phyloP scores from a whole-genome alignment of 192 early-diverging fungal species.

The Glomus cerebriforme region DNA sequence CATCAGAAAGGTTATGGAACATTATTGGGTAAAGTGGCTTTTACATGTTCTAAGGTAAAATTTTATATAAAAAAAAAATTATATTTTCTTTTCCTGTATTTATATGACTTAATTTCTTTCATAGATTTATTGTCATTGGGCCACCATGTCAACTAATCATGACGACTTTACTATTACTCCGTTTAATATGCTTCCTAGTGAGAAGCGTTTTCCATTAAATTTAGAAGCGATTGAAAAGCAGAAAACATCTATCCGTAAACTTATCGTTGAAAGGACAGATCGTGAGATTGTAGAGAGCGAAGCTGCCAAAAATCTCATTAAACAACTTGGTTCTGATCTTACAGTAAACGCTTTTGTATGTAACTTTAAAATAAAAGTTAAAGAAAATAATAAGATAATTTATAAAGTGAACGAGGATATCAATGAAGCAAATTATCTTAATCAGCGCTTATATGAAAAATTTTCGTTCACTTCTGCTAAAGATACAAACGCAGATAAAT shows the following conservation, averaged over 20 bases:
- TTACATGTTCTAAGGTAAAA: neutral
- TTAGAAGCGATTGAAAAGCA: neutral
- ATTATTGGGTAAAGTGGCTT: neutral
- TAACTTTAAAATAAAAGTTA: neutral
- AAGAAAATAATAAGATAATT: too few species aligned
- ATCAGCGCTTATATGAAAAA: neutral
- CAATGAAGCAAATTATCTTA: conserved; percentile 2
- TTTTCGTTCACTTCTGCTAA: neutral
- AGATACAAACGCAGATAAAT: neutral
- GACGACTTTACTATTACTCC: neutral
- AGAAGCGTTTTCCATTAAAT: neutral
- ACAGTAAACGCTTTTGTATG: neutral
- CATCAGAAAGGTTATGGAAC: conserved; percentile 8
- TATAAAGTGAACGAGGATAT: neutral
- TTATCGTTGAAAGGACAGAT: neutral
- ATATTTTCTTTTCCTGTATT: too few species aligned
- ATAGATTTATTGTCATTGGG: conserved; percentile 11
- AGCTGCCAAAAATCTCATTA: neutral
- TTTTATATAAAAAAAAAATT: too few species aligned
- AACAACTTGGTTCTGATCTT: conserved; percentile 6
- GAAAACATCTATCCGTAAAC: neutral
- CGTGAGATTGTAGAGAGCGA: neutral
- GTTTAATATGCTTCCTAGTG: conserved; percentile 1
- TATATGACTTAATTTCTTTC: neutral
- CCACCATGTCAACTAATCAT: neutral